Evolutionary conservation across 1,139 yeast genomes (phyloP), one percentile per base, ranked within the genome.

Genomic region (Geotrichum europaeum): DNA sequence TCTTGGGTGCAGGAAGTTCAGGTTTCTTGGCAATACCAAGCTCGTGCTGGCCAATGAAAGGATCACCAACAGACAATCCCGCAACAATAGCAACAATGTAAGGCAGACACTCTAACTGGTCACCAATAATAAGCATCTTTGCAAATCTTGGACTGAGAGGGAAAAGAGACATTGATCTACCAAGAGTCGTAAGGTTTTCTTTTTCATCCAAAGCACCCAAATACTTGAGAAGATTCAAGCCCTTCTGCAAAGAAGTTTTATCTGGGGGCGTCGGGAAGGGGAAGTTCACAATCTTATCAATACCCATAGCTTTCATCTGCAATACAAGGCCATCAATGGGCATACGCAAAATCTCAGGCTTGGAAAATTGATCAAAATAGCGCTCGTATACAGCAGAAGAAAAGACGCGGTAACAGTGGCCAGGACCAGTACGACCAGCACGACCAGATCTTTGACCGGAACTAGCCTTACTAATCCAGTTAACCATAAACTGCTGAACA

Each of bases 391-490:
- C 89, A 0, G 99, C 99, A n/a, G 98, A 92, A 0, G 99, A 92
- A 69, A 80, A 95, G 25, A 95, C 75, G 63, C 99, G 79, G 72
- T 95, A 95, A 72, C 97, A 90, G 70, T 95, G 99, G 60, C 99
- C 99, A 0, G 99, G 98, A 0, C 99, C 99, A 0, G 98, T 94
- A 82, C 99, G 88, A 72, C 99, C 99, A 57, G 99, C 99, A 81
- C 99, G 87, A 74, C 99, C 99, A 45, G 96, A 77, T 76, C 99
- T 82, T 78, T 95, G 99, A 65, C 85, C 95, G 0, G 99, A 95
- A 62, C 96, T 88, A 0, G 99, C 99, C 69, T 95, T 91, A 49
- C 96, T 87, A 15, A 94, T 80, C 98, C 98, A 95, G 62, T 85
- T 89, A 57, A 95, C 81, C 70, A 88, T 96, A 73, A 88, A 95